Percentiles rank a stretch among this genome's conserved stretches.
Evolutionary conservation across 1,284 basidiomycete species (phyloP).

Genomic region (Schizophyllum amplum): DNA sequence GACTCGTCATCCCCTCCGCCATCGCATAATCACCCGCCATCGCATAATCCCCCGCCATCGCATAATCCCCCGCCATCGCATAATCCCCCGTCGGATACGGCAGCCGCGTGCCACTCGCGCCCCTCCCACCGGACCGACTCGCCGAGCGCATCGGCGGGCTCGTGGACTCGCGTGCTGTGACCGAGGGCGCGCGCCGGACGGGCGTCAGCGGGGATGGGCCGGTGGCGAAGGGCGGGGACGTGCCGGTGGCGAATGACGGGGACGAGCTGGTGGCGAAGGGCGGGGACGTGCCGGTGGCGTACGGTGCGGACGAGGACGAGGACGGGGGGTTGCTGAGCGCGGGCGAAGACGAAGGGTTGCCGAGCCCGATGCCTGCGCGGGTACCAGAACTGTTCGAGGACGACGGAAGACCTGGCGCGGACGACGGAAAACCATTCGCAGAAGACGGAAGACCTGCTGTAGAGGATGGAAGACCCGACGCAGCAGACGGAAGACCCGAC

Average conservation of each 20-base stretch:
- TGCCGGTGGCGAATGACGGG: conserved; percentile 18
- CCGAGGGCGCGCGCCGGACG: neutral
- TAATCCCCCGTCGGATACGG: conserved; percentile 80
- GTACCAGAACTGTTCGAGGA: too few relatives aligned
- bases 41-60: too few relatives aligned
- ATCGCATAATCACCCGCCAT: too few relatives aligned
- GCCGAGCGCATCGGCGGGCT: conserved; percentile 49
- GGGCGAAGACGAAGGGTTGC: too few relatives aligned
- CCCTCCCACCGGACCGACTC: conserved; percentile 19
- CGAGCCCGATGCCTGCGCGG: too few relatives aligned
- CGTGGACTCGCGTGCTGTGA: conserved; percentile 47
- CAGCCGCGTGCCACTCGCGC: conserved; percentile 40
- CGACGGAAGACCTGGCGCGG: neutral
- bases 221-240: conserved; percentile 20
- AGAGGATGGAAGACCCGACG: neutral
- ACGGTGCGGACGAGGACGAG: conserved; percentile 28
- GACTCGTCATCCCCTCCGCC: neutral
- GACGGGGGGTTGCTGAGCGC: too few relatives aligned
- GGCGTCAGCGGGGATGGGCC: conserved; percentile 30
- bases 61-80: too few relatives aligned
- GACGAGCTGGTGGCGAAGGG: conserved; percentile 25
- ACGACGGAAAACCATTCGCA: neutral
- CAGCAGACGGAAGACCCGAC: neutral
- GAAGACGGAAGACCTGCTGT: neutral
- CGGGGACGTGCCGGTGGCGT: conserved; percentile 13